Evolutionary conservation across 2,329 filamentous ascomycete species (phyloP).

Genomic region (Alternaria sp.): DNA sequence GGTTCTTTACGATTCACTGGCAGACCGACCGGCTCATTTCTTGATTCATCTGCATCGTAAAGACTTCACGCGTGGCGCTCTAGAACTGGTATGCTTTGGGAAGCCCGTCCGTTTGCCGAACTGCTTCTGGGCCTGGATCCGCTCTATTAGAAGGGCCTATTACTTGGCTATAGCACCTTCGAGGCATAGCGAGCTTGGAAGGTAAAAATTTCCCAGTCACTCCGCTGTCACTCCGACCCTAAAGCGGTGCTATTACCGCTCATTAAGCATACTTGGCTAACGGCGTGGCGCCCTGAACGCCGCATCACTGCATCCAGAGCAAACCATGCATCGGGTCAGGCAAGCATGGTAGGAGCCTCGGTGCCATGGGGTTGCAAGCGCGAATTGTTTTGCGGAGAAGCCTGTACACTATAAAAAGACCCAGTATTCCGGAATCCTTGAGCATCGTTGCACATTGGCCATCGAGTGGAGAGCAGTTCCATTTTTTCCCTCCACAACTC

Average conservation of each 20-base stretch:
- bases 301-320: conserved; percentile 10
- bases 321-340: conserved; percentile 27
- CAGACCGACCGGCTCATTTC: conserved; percentile 4
- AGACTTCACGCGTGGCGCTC: conserved; percentile 3
- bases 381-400: conserved; percentile 33
- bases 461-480: conserved; percentile 9
- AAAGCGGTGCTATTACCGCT: conserved; percentile 16
- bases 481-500: conserved; percentile 8
- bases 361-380: conserved; percentile 19
- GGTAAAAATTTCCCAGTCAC: background rate
- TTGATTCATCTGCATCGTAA: conserved; percentile 17
- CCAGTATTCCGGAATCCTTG: conserved; percentile 24
- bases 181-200: conserved; percentile 2
- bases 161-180: conserved; percentile 1
- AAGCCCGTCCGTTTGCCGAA: conserved; percentile 24
- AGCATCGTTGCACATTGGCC: conserved; percentile 10
- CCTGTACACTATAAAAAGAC: conserved; percentile 35
- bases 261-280: conserved; percentile 33
- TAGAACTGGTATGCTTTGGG: conserved; percentile 20
- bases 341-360: conserved; percentile 26
- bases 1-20: conserved; percentile 10
- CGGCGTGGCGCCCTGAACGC: conserved; percentile 23
- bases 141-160: conserved; percentile 15
- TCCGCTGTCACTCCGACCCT: conserved; percentile 12
- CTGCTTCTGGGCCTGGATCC: conserved; percentile 27